A percentile compares a stretch with the other conserved stretches of the same genome.
These are phyloP conservation scores for Daldinia loculata DNA, from an alignment of 495 filamentous ascomycete species.

Conservation along the genomic window DNA sequence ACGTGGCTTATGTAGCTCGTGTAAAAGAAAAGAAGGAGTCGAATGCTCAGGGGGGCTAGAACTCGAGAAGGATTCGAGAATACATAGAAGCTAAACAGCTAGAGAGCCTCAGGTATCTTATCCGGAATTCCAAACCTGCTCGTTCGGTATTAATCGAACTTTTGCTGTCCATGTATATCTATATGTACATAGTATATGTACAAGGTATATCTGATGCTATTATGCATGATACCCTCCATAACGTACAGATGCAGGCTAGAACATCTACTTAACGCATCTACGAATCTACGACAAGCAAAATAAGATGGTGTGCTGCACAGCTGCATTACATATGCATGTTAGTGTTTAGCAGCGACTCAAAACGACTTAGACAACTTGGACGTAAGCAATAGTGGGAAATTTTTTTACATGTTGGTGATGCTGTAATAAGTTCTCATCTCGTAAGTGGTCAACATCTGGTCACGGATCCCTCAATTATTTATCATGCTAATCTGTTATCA, in stretches of 20 bases:
- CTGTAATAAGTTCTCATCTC: background rate
- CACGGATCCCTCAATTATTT: background rate
- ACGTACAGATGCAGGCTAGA: conserved; percentile 18
- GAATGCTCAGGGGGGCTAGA: conserved; percentile 20
- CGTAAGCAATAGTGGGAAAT: conserved; percentile 5
- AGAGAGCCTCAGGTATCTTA: conserved; percentile 16
- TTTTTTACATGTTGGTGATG: background rate
- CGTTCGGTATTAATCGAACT: conserved; percentile 23
- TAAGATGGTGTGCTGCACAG: conserved; percentile 23
- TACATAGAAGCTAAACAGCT: conserved; percentile 13
- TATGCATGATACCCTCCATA: conserved; percentile 23
- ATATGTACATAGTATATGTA: background rate
- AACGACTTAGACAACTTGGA: background rate
- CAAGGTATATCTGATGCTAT: background rate
- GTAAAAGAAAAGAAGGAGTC: conserved; percentile 11
- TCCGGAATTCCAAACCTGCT: conserved; percentile 17
- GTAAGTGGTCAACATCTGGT: conserved; percentile 8
- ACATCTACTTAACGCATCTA: background rate
- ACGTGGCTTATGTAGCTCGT: background rate
- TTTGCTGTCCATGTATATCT: background rate
- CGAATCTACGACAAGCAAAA: conserved; percentile 27
- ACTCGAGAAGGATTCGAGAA: conserved; percentile 2
- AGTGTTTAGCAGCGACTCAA: conserved; percentile 18
- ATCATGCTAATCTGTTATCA: conserved; percentile 1
- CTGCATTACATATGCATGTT: conserved; percentile 29